Base-by-base conservation (phyloP, 2,329 filamentous ascomycete species). In the Colletotrichum tropicale region DNA sequence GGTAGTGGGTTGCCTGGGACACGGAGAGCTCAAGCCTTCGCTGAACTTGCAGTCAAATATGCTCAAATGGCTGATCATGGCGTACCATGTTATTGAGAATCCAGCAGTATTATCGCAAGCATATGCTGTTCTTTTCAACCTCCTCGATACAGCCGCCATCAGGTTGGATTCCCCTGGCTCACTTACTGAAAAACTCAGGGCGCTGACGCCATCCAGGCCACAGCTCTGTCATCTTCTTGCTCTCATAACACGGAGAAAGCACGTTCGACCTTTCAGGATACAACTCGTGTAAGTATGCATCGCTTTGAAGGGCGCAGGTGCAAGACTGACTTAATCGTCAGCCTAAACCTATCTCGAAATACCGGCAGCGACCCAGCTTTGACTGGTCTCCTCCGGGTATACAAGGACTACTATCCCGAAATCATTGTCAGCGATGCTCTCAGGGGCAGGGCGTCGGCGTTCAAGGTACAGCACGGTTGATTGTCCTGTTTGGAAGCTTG, bases 361-460 rank as follows among this genome's bases (percentile, higher is more conserved):
- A 90, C 88, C 6, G 93, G 93, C 21, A 94, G 94, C 80, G 95
- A 98, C 71, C 93, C 93, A 65, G 90, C 92, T 67, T 86, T 98
- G 43, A 89, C 94, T 48, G 94, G 94, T 5, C 87, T 98, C 21
- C 86, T 98, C 66, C 91, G 94, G 71, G 92, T 96, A n/a, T 98
- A 93, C 86, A 97, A 97, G 82, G 95, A 96, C 82, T 98, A 96
- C 83, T 98, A 96, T 80, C 95, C 95, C 0, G 95, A 98, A 82
- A 95, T 98, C 70, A 95, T 98, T 75, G 90, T 96, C 16, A 94
- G 93, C 26, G 93, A 94, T 77, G 87, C 91, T 6, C 90, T 91
- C 34, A 87, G 88, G 69, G 91, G 91, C 48, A 89, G 90, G 75
- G 91, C 91, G 1, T 90, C 91, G 6, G 88, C 91, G 1, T 93